phyloP scores from a whole-genome alignment of 1,284 basidiomycete genomes.

The Sanghuangporus sanghuang region DNA sequence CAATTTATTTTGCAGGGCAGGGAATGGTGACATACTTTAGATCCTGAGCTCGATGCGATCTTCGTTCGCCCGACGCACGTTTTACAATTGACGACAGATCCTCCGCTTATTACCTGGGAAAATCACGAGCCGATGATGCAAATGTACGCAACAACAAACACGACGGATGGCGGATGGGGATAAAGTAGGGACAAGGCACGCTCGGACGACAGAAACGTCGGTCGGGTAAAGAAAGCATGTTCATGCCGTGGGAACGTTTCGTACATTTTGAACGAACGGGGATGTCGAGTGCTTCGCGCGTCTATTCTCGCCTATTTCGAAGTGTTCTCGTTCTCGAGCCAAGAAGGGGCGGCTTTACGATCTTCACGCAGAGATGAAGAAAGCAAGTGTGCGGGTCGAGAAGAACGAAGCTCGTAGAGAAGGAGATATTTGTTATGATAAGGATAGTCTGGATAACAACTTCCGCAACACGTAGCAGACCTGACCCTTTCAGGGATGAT shows the following conservation, averaged over 20 bases:
- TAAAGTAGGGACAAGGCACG: not conserved
- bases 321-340: not conserved
- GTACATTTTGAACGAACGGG: not conserved
- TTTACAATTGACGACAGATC: not conserved
- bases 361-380: not conserved
- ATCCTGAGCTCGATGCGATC: not conserved
- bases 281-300: not conserved
- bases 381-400: not conserved
- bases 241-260: not conserved
- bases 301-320: not conserved
- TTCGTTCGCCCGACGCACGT: not conserved
- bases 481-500: not conserved
- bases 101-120: not conserved
- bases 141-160: not conserved
- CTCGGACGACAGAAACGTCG: not conserved
- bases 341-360: not conserved
- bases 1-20: not conserved
- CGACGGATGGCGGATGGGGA: not conserved
- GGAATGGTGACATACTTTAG: not conserved
- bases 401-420: not conserved
- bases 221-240: not conserved
- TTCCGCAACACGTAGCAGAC: not conserved
- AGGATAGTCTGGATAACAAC: too few species aligned
- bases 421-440: not conserved
- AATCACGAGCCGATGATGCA: not conserved